These are phyloP conservation scores for Xylaria sp. DNA, from an alignment of 2,329 filamentous ascomycete genomes.

Conservation along the genomic window DNA sequence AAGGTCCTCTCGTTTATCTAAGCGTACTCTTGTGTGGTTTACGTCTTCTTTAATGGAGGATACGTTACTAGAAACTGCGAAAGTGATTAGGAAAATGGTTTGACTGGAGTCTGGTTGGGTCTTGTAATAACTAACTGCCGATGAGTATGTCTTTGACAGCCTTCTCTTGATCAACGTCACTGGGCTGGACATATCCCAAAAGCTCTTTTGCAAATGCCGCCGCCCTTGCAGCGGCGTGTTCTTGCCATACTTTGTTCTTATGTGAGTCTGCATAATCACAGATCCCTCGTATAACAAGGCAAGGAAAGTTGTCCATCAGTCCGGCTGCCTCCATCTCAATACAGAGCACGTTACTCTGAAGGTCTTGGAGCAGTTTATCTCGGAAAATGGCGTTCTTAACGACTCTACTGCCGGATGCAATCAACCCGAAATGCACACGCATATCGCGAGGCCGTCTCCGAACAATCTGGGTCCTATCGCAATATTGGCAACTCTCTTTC, in stretches of 20 bases:
- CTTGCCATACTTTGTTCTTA: conserved; percentile 44
- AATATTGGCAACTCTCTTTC: conserved; percentile 33
- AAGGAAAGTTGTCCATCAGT: conserved; percentile 42
- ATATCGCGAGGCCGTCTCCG: conserved; percentile 38
- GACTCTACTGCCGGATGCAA: conserved; percentile 45
- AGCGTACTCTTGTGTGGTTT: neutral
- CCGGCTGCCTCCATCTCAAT: conserved; percentile 38
- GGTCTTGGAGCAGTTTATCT: conserved; percentile 30
- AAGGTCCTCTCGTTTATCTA: conserved; percentile 13
- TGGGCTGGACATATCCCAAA: conserved; percentile 22
- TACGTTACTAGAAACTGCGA: conserved; percentile 2
- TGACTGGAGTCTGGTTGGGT: neutral
- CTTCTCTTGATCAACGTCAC: conserved; percentile 5
- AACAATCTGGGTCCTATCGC: conserved; percentile 37
- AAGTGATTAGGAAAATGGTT: neutral
- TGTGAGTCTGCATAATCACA: conserved; percentile 47
- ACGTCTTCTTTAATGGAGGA: conserved; percentile 2
- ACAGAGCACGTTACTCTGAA: conserved; percentile 37
- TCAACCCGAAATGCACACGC: conserved; percentile 43
- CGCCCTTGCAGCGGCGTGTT: conserved; percentile 16
- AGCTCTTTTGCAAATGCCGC: conserved; percentile 28
- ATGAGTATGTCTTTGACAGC: conserved; percentile 11
- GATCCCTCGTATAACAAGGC: conserved; percentile 46
- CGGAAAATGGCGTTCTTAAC: conserved; percentile 43
- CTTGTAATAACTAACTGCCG: conserved; percentile 7